Percentiles rank a stretch among this genome's conserved stretches.
Conservation (phyloP, 2,329 filamentous ascomycete species). For the Sporothrix phasma region DNA sequence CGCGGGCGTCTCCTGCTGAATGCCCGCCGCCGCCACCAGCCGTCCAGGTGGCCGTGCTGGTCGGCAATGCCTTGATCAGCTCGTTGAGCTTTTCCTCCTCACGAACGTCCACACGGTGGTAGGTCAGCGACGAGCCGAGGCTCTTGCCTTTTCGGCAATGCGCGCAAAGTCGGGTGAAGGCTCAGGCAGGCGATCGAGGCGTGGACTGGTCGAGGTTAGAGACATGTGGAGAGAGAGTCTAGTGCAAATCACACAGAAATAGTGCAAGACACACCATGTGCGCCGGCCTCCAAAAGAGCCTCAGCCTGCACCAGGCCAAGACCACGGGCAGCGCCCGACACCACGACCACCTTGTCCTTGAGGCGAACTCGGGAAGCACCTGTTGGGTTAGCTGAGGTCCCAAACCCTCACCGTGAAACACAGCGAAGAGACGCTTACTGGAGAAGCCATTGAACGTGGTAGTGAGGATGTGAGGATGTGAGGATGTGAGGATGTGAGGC, state of each 20-base stretch:
- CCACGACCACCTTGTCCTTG: slow-evolving; percentile 61
- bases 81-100: slow-evolving; percentile 58
- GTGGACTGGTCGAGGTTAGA: slow-evolving; percentile 32
- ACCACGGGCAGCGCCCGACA: slow-evolving; percentile 68
- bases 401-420: background rate
- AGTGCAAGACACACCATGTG: slow-evolving; percentile 36
- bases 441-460: background rate
- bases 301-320: slow-evolving; percentile 70
- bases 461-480: background rate
- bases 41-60: slow-evolving; percentile 63
- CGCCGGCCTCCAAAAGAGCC: slow-evolving; percentile 70
- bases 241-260: background rate
- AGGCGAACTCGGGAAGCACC: slow-evolving; percentile 64
- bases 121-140: slow-evolving; percentile 58
- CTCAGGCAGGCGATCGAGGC: slow-evolving; percentile 53
- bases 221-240: background rate
- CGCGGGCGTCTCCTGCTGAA: slow-evolving; percentile 75
- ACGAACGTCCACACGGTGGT: slow-evolving; percentile 72
- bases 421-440: background rate
- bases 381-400: background rate
- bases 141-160: slow-evolving; percentile 50
- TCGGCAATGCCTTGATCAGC: slow-evolving; percentile 59
- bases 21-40: slow-evolving; percentile 61
- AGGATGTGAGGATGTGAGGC: background rate
- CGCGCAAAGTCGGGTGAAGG: slow-evolving; percentile 50